Evolutionary conservation across 1,139 yeast genomes (phyloP).

Genomic region (Candida labiduridarum): DNA sequence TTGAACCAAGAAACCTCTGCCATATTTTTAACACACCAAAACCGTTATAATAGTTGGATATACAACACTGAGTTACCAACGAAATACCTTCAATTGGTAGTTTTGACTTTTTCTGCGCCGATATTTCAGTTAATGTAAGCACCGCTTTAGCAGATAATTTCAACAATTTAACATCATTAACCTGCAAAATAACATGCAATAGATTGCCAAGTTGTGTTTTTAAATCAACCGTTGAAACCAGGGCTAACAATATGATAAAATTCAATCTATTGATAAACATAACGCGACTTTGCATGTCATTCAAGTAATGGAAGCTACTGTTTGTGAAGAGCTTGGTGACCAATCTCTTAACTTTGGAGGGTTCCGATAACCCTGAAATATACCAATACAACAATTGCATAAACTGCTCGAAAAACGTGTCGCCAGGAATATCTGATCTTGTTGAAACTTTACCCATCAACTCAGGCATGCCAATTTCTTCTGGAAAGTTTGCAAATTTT

Average conservation of each 20-base stretch:
- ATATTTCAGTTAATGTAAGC: slow-evolving; percentile 20
- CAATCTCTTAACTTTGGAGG: slow-evolving; percentile 32
- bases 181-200: slow-evolving; percentile 23
- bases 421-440: slow-evolving; percentile 35
- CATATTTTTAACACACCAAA: slow-evolving; percentile 25
- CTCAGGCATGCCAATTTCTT: slow-evolving; percentile 32
- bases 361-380: slow-evolving; percentile 31
- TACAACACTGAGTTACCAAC: slow-evolving; percentile 18
- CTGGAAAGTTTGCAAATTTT: slow-evolving; percentile 41
- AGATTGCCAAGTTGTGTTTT: slow-evolving; percentile 32
- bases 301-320: slow-evolving; percentile 35
- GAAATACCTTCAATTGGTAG: slow-evolving; percentile 27
- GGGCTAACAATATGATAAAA: slow-evolving; percentile 36
- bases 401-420: slow-evolving; percentile 41
- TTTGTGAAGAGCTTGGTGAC: slow-evolving; percentile 43
- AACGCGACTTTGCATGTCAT: slow-evolving; percentile 26
- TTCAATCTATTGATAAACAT: slow-evolving; percentile 44
- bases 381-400: slow-evolving; percentile 38
- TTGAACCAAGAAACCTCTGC: slow-evolving; percentile 9
- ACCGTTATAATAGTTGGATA: slow-evolving; percentile 14
- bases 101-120: slow-evolving; percentile 15
- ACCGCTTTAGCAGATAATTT: slow-evolving; percentile 29
- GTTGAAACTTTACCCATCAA: slow-evolving; percentile 28
- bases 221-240: slow-evolving; percentile 38
- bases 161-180: slow-evolving; percentile 29